Evolutionary conservation across 2,329 filamentous ascomycete species (phyloP).

Genomic region (Colletotrichum sp.): DNA sequence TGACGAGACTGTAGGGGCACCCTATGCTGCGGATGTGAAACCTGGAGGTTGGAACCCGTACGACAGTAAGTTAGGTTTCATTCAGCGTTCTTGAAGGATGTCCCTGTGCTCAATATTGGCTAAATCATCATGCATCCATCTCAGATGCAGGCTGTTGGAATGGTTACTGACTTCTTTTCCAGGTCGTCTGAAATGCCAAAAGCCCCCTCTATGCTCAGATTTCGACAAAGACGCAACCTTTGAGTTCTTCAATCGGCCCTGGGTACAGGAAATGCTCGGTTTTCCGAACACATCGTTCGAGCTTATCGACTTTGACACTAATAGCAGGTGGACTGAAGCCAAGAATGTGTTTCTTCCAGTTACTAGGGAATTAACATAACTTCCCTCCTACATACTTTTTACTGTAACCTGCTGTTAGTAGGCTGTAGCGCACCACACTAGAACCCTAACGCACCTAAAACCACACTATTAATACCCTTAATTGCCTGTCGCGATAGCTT

Average conservation of each 20-base stretch:
- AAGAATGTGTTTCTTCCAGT: neutral
- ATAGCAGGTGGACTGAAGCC: neutral
- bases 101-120: neutral
- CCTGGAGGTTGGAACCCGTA: neutral
- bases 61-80: neutral
- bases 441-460: no score
- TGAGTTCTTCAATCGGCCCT: neutral
- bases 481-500: no score
- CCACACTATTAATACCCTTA: no score
- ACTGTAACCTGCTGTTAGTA: no score
- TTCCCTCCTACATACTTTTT: no score
- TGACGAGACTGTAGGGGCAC: neutral
- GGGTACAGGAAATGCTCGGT: neutral
- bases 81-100: fast-evolving
- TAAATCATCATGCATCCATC: fast-evolving
- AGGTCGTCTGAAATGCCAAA: neutral
- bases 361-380: no score
- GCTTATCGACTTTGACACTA: neutral
- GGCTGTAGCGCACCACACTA: no score
- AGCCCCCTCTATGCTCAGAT: neutral
- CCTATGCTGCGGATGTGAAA: neutral
- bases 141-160: fast-evolving
- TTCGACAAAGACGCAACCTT: neutral
- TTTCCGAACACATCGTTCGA: neutral
- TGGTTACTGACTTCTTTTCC: fast-evolving